Evolutionary conservation across 2,329 filamentous ascomycete species (phyloP), one percentile per base, ranked within the genome.

Genomic region (Colletotrichum lini): DNA sequence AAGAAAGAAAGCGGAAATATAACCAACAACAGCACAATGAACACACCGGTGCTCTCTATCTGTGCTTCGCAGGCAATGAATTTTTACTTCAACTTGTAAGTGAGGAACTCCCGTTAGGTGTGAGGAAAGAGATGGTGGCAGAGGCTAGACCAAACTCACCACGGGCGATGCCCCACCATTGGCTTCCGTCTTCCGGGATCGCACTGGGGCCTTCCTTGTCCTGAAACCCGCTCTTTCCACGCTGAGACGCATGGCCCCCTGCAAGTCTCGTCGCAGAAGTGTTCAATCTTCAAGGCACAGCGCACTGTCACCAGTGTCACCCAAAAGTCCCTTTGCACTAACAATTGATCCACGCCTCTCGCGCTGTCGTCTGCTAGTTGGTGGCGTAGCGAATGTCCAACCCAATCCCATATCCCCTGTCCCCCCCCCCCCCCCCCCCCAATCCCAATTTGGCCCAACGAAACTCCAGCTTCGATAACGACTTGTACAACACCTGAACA

Each of bases 141-240:
- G 38, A 45, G 64, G 57, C 53, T 65, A 58, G 52, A 35, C 62
- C 30, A 8, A 8, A 30, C 30, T 30, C 30, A 2, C 30, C 63
- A 54, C 23, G 50, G n/a, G 44, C 21, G 47, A 15, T 16, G 53
- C 40, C 30, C 38, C 21, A 50, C 42, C 42, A 30, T 8, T 7
- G 2, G 42, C 30, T 56, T 52, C 4, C 35, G 26, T 21, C 18
- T 30, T 38, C 52, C 66, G 38, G 40, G 61, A 49, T 16, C 45
- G 61, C 68, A 54, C 15, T 53, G 50, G 66, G 54, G 49, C 59
- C 60, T 57, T 40, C 70, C 72, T 49, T 72, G 72, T 60, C 56
- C 69, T 73, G 72, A 73, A 73, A 73, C 72, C 72, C 72, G 72
- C 64, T 73, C 72, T 72, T 69, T 60, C 68, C 45, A 69, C 56